Evolutionary conservation across 176 grass and related monocot genomes (phyloP), one percentile per base, ranked within the genome.

Genomic region (Bothriochloa decipiens): DNA sequence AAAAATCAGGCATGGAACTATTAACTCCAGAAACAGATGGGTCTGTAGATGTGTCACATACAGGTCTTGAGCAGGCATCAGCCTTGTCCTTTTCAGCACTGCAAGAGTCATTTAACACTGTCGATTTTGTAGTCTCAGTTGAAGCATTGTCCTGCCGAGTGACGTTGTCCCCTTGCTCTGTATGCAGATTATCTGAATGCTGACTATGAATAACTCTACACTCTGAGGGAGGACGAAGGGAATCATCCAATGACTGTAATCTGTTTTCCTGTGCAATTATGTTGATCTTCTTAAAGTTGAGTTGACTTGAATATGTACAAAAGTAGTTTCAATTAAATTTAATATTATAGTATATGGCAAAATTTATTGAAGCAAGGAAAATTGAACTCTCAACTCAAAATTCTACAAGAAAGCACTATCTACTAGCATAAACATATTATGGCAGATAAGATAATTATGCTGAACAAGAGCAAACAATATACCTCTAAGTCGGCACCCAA

Each of bases 1-100:
- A 96, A 85, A 99, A 99, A 82, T 99, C 87, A 76, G 93, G 97
- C 35, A 90, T 82, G 35, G 83, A 88, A 58, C 79, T 89, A 83
- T 66, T 78, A 89, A 86, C 79, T 76, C 76, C 80, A 84, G 95
- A 90, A 89, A 89, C 62, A 82, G 74, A 86, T 89, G 84, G 71
- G 22, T 63, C 69, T 84, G 77, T 78, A 76, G 41, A 83, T 84
- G 80, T 74, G 15, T 93, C 74, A 70, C 87, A 88, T 70, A 37
- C 40, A 42, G 75, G 75, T 87, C 78, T 76, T 75, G 86, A 92
- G 39, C 86, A 92, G 70, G 81, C 70, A 81, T 94, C 88, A 9
- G 90, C 81, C 66, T 85, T 99, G 84, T 92, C 91, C 29, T 89
- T 92, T 76, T 92, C 86, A 86, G 83, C 89, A 89, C 41, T 65